Conservation (phyloP, 306 rosid genomes). For the Spatholobus suberectus region DNA sequence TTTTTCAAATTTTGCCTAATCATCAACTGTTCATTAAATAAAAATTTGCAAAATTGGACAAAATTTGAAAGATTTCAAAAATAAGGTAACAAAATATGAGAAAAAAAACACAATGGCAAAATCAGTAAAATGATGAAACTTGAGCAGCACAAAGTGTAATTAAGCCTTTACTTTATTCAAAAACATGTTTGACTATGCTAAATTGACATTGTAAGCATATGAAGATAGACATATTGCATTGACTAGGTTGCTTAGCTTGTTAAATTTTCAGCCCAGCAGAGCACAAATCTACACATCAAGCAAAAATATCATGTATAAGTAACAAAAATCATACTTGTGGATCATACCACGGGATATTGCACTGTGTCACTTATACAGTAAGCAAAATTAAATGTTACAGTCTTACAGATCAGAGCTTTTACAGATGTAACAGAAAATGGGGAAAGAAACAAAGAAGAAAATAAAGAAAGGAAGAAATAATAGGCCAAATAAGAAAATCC, state of each 20-base stretch:
- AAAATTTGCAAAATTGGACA: no score
- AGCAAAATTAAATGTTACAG: conserved; percentile 6
- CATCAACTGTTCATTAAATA: no score
- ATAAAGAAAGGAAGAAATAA: background rate
- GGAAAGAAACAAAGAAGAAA: background rate
- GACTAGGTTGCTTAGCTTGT: background rate
- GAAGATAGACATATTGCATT: conserved; percentile 2
- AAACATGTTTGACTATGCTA: background rate
- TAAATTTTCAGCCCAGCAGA: background rate
- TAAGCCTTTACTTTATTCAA: background rate
- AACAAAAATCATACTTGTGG: background rate
- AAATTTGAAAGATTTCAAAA: no score
- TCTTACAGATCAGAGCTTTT: conserved; percentile 4
- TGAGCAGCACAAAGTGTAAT: no score
- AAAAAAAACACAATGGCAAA: no score
- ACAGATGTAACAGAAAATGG: background rate
- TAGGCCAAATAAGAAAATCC: background rate
- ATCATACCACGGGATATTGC: background rate
- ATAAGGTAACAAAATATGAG: no score
- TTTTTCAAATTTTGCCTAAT: no score
- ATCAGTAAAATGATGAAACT: no score
- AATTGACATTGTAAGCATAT: background rate
- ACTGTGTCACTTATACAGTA: background rate
- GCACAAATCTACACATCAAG: conserved; percentile 4
- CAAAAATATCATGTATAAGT: background rate